These are phyloP conservation scores for Daldinia eschscholtzii DNA, from an alignment of 2,329 filamentous ascomycete species.

Conservation along the genomic window DNA sequence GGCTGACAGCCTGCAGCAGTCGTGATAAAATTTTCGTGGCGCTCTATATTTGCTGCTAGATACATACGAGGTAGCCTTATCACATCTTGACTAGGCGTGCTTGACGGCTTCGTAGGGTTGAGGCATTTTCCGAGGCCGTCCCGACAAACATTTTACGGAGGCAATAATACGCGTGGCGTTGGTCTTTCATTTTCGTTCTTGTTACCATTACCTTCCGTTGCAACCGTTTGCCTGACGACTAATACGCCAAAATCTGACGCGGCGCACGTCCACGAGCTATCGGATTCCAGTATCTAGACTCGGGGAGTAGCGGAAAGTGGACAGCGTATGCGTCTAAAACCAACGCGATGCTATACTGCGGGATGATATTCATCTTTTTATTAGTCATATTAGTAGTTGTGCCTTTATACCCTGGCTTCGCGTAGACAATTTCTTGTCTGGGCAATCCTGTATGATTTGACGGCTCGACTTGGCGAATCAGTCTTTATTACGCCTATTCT, in stretches of 20 bases:
- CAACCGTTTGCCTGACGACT: conserved; percentile 20
- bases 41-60: conserved; percentile 37
- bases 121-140: conserved; percentile 32
- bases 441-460: conserved; percentile 1
- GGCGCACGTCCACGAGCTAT: conserved; percentile 17
- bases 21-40: conserved; percentile 16
- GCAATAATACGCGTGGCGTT: conserved; percentile 21
- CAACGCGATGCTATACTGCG: conserved; percentile 30
- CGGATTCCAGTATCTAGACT: conserved; percentile 7
- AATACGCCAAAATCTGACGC: conserved; percentile 39
- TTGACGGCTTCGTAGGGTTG: conserved; percentile 34
- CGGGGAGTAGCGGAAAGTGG: conserved; percentile 33
- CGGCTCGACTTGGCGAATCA: background rate
- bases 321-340: conserved; percentile 25
- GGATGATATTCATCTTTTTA: conserved; percentile 16
- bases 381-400: conserved; percentile 18
- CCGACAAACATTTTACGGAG: conserved; percentile 21
- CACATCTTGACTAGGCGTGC: conserved; percentile 33
- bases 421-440: conserved; percentile 15
- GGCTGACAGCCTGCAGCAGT: conserved; percentile 32
- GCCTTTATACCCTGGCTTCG: conserved; percentile 23
- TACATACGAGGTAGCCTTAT: conserved; percentile 25
- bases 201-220: conserved; percentile 27
- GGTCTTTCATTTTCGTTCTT: conserved; percentile 9
- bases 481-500: background rate